Evolutionary conservation across 2,329 filamentous ascomycete genomes (phyloP).

Genomic region (Scedosporium dehoogii): DNA sequence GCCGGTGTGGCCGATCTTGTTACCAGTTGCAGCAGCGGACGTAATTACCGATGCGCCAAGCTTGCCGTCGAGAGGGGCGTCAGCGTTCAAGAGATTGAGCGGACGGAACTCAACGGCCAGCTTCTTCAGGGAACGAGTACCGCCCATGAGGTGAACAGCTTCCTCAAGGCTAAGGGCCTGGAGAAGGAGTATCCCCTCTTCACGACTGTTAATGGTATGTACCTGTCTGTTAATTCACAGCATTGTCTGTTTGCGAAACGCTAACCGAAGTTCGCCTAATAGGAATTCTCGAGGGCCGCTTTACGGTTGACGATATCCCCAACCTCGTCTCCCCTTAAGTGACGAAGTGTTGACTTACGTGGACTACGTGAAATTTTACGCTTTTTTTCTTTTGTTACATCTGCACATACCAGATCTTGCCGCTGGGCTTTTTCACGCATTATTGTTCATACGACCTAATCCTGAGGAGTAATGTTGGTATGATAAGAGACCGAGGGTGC

Average conservation of each 20-base stretch:
- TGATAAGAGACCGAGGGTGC: too few relatives aligned
- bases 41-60: constrained; percentile 91
- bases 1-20: constrained; percentile 93
- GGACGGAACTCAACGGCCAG: constrained; percentile 85
- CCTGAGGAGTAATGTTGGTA: too few relatives aligned
- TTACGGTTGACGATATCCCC: constrained; percentile 73
- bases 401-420: background rate
- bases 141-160: constrained; percentile 81
- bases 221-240: background rate
- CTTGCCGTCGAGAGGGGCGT: constrained; percentile 72
- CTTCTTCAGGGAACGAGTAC: constrained; percentile 93
- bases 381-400: constrained; percentile 1
- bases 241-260: background rate
- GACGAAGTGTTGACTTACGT: background rate
- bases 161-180: constrained; percentile 66
- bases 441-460: background rate
- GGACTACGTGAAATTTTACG: background rate
- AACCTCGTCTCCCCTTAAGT: constrained; percentile 40
- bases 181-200: constrained; percentile 87
- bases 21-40: constrained; percentile 81
- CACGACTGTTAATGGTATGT: constrained; percentile 63
- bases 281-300: constrained; percentile 62
- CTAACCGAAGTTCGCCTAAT: background rate
- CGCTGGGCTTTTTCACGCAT: background rate
- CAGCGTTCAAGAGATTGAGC: constrained; percentile 78